These are phyloP conservation scores for Quercus berberidifolia DNA, from an alignment of 306 rosid genomes.

Conservation along the genomic window DNA sequence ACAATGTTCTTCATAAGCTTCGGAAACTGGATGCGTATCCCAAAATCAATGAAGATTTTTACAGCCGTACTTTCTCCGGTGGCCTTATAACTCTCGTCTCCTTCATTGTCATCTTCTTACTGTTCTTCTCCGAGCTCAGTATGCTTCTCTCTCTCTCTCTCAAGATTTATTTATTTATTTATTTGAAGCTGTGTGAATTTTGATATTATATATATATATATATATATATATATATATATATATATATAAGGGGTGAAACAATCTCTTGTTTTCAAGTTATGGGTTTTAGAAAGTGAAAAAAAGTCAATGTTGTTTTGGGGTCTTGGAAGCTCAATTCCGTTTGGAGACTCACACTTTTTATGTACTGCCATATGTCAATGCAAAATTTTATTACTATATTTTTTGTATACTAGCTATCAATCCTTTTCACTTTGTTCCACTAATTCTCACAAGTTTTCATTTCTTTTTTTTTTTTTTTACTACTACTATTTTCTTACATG, in stretches of 20 bases:
- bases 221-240: neutral
- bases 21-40: conserved; percentile 93
- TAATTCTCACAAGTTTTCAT: no score
- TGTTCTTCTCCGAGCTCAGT: conserved; percentile 87
- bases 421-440: no score
- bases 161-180: neutral
- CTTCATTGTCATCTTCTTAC: conserved; percentile 63
- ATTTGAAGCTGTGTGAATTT: neutral
- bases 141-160: conserved; percentile 18
- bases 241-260: neutral
- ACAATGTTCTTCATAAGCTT: conserved; percentile 55
- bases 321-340: neutral
- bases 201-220: neutral
- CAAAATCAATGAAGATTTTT: conserved; percentile 89
- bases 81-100: conserved; percentile 80
- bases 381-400: no score
- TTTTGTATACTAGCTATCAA: no score
- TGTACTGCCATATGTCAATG: neutral
- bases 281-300: neutral
- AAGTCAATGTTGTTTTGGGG: neutral
- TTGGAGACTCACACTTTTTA: neutral
- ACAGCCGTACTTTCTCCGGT: conserved; percentile 80
- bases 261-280: neutral
- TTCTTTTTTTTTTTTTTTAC: no score
- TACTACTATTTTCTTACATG: no score